Evolutionary conservation across 805 yeast species (phyloP), one percentile per base, ranked within the genome.

Genomic region (Lipomyces anomalus): DNA sequence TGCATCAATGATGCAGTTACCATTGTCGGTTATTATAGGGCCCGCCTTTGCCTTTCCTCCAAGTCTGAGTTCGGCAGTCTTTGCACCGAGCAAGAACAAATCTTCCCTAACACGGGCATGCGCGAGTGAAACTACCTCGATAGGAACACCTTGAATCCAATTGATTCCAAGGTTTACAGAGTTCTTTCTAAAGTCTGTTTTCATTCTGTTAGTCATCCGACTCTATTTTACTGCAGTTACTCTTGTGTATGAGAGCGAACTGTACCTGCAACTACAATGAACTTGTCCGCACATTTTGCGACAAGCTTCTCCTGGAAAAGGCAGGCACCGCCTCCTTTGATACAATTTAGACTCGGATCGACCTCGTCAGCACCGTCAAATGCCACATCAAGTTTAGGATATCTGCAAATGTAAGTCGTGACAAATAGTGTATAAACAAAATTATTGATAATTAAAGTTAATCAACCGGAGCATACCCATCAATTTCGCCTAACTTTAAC

Each of bases 311-410:
- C 99, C 69, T 90, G 98, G 69, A 92, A 82, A 52, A 88, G 72
- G 66, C 99, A 92, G 1, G 97, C 99, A 35, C 99, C 99, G 40
- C 99, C 99, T 56, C 99, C 99, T 68, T 92, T 92, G 64, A 92
- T 92, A 59, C 89, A 80, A 62, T 88, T 85, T 57, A 92, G 72
- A 18, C 73, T 62, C 3, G 76, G 62, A 65, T 90, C 98, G 47
- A 89, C 89, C 67, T 92, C 98, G 66, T 92, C 99, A 2, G 98
- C 97, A 37, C 99, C 99, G 65, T 92, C 99, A 63, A 92, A 92
- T 1, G 96, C 95, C 57, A 92, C 79, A 63, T 92, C 98, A 37
- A 92, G 69, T 22, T 74, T 73, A 2, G 95, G 85, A 40, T 54
- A 53, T 6, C 53, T 42, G 11, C 4, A 29, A 9, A 22, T 40